These are phyloP conservation scores for Mrakiaceae sp. DNA, from an alignment of 1,284 basidiomycete genomes.

Conservation along the genomic window DNA sequence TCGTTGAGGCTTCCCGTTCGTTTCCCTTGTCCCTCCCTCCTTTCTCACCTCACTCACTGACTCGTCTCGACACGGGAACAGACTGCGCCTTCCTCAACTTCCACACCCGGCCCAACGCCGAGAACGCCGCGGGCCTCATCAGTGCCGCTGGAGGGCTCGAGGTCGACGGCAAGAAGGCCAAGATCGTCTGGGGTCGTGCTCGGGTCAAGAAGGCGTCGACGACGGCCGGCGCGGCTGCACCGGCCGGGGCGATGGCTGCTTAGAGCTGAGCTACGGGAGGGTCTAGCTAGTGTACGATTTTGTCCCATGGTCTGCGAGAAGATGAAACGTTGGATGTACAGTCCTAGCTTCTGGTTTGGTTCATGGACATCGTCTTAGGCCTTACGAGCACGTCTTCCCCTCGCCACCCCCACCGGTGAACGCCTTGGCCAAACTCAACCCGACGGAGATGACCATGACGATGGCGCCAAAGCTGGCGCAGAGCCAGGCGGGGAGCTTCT, in stretches of 20 bases:
- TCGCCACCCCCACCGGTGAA: slow-evolving; percentile 53
- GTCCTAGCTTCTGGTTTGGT: too few relatives aligned
- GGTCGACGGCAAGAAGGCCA: slow-evolving; percentile 60
- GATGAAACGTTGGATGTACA: too few relatives aligned
- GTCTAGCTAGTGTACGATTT: too few relatives aligned
- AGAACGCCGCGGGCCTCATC: slow-evolving; percentile 75
- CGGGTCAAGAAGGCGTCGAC: slow-evolving; percentile 47
- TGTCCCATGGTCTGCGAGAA: too few relatives aligned
- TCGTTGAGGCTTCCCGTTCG: slow-evolving; percentile 46
- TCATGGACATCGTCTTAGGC: background rate
- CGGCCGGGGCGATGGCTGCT: background rate
- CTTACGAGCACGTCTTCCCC: slow-evolving; percentile 5
- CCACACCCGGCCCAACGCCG: slow-evolving; percentile 63
- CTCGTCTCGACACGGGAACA: slow-evolving; percentile 14
- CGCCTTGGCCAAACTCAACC: slow-evolving; percentile 59
- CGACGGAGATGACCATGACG: slow-evolving; percentile 68
- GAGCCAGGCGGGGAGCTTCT: slow-evolving; percentile 59
- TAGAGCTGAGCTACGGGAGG: too few relatives aligned
- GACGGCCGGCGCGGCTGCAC: slow-evolving; percentile 26
- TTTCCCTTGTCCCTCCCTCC: background rate
- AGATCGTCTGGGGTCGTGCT: slow-evolving; percentile 67
- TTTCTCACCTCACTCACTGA: slow-evolving; percentile 17
- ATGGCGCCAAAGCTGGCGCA: slow-evolving; percentile 64
- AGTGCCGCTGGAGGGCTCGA: slow-evolving; percentile 63
- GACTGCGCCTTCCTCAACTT: slow-evolving; percentile 98